Base-by-base conservation (phyloP, 2,329 filamentous ascomycete genomes). In the Claviceps sp. region DNA sequence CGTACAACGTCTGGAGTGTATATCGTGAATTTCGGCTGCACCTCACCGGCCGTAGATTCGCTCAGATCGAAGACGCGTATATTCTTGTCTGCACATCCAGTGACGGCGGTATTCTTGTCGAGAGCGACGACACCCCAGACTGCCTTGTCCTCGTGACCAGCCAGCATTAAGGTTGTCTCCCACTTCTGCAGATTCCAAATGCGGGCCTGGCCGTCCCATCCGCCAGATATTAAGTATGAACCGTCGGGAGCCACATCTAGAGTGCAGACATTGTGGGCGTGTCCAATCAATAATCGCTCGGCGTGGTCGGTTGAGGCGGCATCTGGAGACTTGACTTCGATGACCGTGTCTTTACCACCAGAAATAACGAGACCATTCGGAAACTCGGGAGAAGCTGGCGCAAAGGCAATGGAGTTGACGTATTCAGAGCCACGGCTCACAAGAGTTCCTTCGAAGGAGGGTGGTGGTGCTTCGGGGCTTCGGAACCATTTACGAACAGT, bases 51-150 rank as follows among this genome's bases (percentile, higher is more conserved):
- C 3, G 86, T 78, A 1, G 77, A 78, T 47, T 77, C 76, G 45
- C 84, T 66, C 8, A 90, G 74, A 56, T 87, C 78, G 64, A 89
- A 98, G 49, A 97, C 76, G 51, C 93, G 85, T 45, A 98, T 93
- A 54, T 81, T 79, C 62, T 90, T 85, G 69, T 98, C 94, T 49
- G 93, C 91, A 61, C 87, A 95, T 43, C 84, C 89, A n/a, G 91
- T 97, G 54, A 96, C 79, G 47, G 97, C 78, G 0, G 85, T 89
- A 40, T 82, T 78, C 52, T 83, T 78, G 63, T 94, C 85, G 56
- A 91, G 84, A 16, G 87, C 86, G 53, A 97, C 68, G 4, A 96
- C 89, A n/a, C 85, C 85, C 91, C 90, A 97, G 14, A 98, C 89
- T 48, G 84, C 85, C 60, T 66, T 67, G 41, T 80, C 86, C 52